phyloP scores from a whole-genome alignment of 805 yeast genomes.

The Lachancea kluyveri region DNA sequence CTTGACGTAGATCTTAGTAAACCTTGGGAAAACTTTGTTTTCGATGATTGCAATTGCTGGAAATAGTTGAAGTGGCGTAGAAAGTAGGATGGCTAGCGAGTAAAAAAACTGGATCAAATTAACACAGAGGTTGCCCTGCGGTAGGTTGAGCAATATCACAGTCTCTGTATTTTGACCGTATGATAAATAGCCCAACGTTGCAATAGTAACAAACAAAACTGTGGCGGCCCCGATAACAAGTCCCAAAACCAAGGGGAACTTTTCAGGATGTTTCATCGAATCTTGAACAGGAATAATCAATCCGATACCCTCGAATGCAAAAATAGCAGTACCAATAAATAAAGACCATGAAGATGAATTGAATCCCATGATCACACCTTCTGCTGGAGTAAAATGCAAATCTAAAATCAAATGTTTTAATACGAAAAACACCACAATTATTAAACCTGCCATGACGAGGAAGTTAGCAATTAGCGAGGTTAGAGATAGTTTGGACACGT shows the following conservation, averaged over 20 bases:
- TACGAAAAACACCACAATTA: conserved; percentile 56
- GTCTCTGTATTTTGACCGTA: conserved; percentile 61
- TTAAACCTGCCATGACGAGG: conserved; percentile 59
- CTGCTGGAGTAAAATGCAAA: conserved; percentile 39
- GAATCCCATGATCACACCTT: conserved; percentile 43
- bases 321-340: conserved; percentile 77
- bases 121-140: conserved; percentile 58
- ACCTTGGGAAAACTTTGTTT: conserved; percentile 46
- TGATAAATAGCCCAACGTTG: conserved; percentile 62
- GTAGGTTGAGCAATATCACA: conserved; percentile 65
- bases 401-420: conserved; percentile 28
- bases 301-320: conserved; percentile 87
- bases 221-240: conserved; percentile 61
- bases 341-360: conserved; percentile 58
- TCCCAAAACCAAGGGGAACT: conserved; percentile 60
- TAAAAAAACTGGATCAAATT: conserved; percentile 64
- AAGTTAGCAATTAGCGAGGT: conserved; percentile 68
- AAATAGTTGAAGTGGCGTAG: conserved; percentile 75
- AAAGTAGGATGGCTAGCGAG: conserved; percentile 65
- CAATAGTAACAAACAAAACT: conserved; percentile 53
- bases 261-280: conserved; percentile 70
- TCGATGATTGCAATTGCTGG: conserved; percentile 76
- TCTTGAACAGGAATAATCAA: conserved; percentile 76
- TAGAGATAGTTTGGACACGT: conserved; percentile 66
- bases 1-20: conserved; percentile 18